Percentiles rank a stretch among this genome's conserved stretches.
Evolutionary conservation across 352 stramenopile species (phyloP).

Genomic region (Phytophthora ramorum): DNA sequence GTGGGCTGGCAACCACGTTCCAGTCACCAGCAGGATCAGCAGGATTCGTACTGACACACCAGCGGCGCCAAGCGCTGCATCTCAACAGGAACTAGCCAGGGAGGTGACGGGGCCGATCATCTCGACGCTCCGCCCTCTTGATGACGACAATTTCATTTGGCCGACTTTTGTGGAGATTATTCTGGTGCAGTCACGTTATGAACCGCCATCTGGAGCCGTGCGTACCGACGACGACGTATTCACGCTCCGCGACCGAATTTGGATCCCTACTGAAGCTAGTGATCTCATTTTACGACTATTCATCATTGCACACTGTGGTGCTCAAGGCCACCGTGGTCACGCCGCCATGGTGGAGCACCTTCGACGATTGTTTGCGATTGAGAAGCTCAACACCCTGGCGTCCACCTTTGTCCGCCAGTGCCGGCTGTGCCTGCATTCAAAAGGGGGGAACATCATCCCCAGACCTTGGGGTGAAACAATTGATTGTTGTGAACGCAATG

Average conservation of each 20-base stretch:
- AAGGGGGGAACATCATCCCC: conserved; percentile 9
- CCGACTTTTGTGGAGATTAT: not conserved
- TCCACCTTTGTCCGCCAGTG: too few relatives aligned
- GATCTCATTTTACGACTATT: conserved; percentile 11
- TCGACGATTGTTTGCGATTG: conserved; percentile 2
- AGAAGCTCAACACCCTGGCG: not conserved
- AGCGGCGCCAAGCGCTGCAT: too few relatives aligned
- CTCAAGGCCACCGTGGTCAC: not conserved
- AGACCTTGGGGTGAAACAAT: conserved; percentile 15
- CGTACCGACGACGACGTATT: too few relatives aligned
- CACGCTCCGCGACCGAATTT: too few relatives aligned
- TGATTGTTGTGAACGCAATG: conserved; percentile 4
- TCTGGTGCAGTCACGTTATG: not conserved
- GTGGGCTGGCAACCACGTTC: conserved; percentile 9
- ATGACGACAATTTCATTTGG: conserved; percentile 11
- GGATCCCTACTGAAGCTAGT: too few relatives aligned
- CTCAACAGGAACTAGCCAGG: too few relatives aligned
- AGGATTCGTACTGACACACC: too few relatives aligned
- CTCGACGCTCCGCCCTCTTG: conserved; percentile 9
- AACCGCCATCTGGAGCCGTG: not conserved
- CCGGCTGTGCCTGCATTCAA: conserved; percentile 7
- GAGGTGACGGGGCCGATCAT: too few relatives aligned
- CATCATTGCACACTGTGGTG: conserved; percentile 10
- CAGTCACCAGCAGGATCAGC: too few relatives aligned
- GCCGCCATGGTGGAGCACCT: conserved; percentile 8